Evolutionary conservation across 179 eudicot genomes (phyloP).

Genomic region (Drosera spatulata): DNA sequence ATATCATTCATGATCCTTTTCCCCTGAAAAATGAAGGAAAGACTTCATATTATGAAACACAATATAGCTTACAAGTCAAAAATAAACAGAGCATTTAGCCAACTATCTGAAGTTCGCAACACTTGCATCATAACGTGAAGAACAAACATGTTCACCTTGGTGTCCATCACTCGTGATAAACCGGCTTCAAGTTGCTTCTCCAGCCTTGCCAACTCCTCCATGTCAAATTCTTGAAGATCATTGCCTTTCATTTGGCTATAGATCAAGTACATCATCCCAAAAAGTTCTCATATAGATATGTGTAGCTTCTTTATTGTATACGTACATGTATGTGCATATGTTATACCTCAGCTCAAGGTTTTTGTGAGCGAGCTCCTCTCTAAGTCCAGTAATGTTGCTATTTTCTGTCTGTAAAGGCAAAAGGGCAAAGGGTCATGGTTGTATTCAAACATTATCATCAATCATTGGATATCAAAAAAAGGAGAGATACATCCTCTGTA

Average conservation of each 20-base stretch:
- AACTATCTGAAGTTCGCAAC: no score
- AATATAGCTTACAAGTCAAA: background rate
- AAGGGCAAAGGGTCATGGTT: no score
- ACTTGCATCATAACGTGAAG: no score
- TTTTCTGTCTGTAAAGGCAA: constrained; percentile 14
- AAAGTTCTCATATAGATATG: background rate
- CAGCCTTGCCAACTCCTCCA: constrained; percentile 45
- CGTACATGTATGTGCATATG: background rate
- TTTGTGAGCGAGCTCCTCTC: constrained; percentile 25
- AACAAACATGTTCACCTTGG: constrained; percentile 28
- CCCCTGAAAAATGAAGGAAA: constrained; percentile 23
- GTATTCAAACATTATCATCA: no score
- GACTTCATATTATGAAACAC: background rate
- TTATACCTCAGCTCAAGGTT: constrained; percentile 3
- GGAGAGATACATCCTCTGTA: no score
- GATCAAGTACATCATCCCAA: background rate
- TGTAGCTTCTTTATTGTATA: background rate
- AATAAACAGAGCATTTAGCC: background rate
- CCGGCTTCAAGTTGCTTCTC: constrained; percentile 57
- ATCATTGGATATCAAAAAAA: no score
- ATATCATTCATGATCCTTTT: constrained; percentile 46
- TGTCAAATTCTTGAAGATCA: constrained; percentile 41
- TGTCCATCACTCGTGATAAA: constrained; percentile 40
- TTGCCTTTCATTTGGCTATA: constrained; percentile 62
- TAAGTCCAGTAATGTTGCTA: constrained; percentile 8